These are phyloP conservation scores for Candida jianshihensis DNA, from an alignment of 805 yeast species.

Conservation along the genomic window DNA sequence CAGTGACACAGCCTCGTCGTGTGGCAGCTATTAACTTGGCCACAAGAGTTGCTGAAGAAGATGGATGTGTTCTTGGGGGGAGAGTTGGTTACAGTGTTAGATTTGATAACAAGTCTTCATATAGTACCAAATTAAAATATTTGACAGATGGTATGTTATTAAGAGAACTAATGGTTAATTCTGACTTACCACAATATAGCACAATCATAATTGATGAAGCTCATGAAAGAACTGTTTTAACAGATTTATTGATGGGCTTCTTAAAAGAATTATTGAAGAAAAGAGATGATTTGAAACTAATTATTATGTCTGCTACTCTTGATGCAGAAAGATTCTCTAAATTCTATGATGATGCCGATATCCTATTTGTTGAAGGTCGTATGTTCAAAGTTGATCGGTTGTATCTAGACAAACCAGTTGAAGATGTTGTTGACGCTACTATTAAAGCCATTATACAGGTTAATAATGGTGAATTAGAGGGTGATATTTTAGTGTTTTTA, in stretches of 20 bases:
- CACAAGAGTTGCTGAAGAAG: conserved; percentile 84
- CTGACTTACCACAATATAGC: conserved; percentile 53
- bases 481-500: conserved; percentile 87
- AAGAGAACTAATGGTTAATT: conserved; percentile 81
- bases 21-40: conserved; percentile 97
- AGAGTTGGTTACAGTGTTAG: conserved; percentile 92
- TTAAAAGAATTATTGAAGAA: conserved; percentile 56
- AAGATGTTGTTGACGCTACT: conserved; percentile 78
- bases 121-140: conserved; percentile 67
- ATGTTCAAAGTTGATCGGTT: conserved; percentile 75
- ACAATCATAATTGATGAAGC: conserved; percentile 92
- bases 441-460: conserved; percentile 71
- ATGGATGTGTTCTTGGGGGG: conserved; percentile 68
- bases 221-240: conserved; percentile 89
- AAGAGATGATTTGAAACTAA: conserved; percentile 54
- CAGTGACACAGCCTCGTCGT: conserved; percentile 95
- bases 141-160: conserved; percentile 96
- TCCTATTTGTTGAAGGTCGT: conserved; percentile 82
- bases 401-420: conserved; percentile 57
- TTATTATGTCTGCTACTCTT: conserved; percentile 95
- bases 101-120: conserved; percentile 64
- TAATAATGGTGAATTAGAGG: conserved; percentile 65
- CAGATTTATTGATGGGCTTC: conserved; percentile 87
- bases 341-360: conserved; percentile 77
- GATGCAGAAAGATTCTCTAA: conserved; percentile 82